Conservation (phyloP, 345 rosid species). For the Eucalyptus cladocalyx region DNA sequence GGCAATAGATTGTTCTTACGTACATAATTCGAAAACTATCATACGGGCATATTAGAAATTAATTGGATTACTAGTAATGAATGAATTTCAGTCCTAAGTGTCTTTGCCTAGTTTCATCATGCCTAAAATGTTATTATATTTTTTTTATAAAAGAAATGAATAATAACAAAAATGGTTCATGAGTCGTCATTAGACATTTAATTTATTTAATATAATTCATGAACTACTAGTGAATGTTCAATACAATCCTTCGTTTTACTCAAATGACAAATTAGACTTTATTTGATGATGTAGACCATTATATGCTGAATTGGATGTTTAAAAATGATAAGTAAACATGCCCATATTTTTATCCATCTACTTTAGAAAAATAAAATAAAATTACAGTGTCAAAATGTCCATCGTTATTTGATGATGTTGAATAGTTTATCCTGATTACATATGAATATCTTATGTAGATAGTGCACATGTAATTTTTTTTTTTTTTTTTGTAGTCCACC, state of each 20-base stretch:
- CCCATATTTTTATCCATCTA: too few relatives aligned
- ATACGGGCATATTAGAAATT: too few relatives aligned
- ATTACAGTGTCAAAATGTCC: neutral
- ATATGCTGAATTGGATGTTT: neutral
- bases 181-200: neutral
- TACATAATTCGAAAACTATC: neutral
- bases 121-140: neutral
- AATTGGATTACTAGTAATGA: neutral
- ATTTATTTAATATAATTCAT: neutral
- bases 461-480: neutral
- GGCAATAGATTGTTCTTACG: rapidly evolving
- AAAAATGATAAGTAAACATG: neutral
- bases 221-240: neutral
- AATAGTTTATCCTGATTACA: neutral
- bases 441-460: neutral
- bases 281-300: neutral
- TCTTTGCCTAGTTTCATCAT: neutral
- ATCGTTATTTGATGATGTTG: neutral
- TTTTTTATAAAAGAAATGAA: neutral
- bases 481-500: too few relatives aligned
- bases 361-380: too few relatives aligned
- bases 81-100: neutral
- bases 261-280: neutral
- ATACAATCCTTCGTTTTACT: neutral
- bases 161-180: neutral